These are phyloP conservation scores for Mycosphaerelloides madeirae DNA, from an alignment of 2,329 filamentous ascomycete genomes.

Conservation along the genomic window DNA sequence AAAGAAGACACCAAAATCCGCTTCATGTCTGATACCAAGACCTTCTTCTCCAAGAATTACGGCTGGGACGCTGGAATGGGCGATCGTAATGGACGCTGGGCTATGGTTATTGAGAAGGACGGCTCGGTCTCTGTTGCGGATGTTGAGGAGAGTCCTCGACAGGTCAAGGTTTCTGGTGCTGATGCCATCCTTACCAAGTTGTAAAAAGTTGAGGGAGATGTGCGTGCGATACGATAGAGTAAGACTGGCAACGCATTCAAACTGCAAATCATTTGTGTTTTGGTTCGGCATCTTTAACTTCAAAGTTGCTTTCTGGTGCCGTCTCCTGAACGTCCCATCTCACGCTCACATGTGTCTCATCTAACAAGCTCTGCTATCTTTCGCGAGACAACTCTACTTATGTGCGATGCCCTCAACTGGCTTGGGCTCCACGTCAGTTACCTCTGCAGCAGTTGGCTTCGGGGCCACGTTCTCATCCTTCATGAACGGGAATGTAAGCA, in stretches of 20 bases:
- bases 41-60: constrained; percentile 70
- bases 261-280: too few species aligned
- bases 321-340: too few species aligned
- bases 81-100: constrained; percentile 72
- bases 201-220: constrained; percentile 4
- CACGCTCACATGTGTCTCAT: too few species aligned
- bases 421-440: constrained; percentile 55
- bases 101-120: constrained; percentile 66
- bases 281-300: too few species aligned
- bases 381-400: constrained; percentile 9
- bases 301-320: too few species aligned
- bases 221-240: too few species aligned
- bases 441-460: constrained; percentile 55
- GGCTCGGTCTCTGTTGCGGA: constrained; percentile 76
- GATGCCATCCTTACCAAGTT: constrained; percentile 26
- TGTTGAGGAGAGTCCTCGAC: constrained; percentile 56
- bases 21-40: constrained; percentile 70
- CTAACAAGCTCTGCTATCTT: too few species aligned
- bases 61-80: constrained; percentile 67
- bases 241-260: too few species aligned
- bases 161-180: constrained; percentile 37
- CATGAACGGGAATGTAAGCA: constrained; percentile 94
- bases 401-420: constrained; percentile 50
- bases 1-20: constrained; percentile 67
- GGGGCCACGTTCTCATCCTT: constrained; percentile 64